phyloP scores from a whole-genome alignment of 352 stramenopile species.

The Globisporangium emineosum region DNA sequence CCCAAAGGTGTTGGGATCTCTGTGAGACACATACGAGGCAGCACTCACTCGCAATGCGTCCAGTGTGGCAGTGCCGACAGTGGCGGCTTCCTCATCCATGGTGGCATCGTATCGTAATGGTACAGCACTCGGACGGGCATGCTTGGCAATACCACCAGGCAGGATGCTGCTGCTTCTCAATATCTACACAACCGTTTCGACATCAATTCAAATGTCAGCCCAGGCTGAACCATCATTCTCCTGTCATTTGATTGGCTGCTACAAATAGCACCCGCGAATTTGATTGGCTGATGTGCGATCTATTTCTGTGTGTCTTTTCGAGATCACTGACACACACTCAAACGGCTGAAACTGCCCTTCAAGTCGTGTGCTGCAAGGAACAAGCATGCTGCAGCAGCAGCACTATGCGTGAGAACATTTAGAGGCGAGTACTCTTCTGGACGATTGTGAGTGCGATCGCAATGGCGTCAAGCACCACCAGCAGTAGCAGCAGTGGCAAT shows the following conservation, averaged over 20 bases:
- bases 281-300: background rate
- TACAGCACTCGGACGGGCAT: no score
- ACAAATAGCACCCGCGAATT: background rate
- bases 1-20: background rate
- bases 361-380: no score
- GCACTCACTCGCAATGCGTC: background rate
- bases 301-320: background rate
- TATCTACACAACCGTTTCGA: background rate
- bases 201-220: no score
- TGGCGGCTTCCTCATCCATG: background rate
- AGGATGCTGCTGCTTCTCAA: background rate
- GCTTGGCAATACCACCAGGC: background rate
- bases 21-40: background rate
- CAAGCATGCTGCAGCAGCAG: no score
- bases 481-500: constrained; percentile 13
- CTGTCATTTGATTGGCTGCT: background rate
- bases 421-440: background rate
- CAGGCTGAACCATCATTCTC: background rate
- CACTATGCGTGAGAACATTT: background rate
- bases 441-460: background rate
- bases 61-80: background rate
- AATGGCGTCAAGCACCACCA: constrained; percentile 14
- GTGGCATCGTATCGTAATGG: no score
- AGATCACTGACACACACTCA: background rate
- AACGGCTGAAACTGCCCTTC: constrained; percentile 1